Base-by-base conservation (phyloP, 768 basidiomycete species). In the button mushroom (Agaricus bisporus) region DNA sequence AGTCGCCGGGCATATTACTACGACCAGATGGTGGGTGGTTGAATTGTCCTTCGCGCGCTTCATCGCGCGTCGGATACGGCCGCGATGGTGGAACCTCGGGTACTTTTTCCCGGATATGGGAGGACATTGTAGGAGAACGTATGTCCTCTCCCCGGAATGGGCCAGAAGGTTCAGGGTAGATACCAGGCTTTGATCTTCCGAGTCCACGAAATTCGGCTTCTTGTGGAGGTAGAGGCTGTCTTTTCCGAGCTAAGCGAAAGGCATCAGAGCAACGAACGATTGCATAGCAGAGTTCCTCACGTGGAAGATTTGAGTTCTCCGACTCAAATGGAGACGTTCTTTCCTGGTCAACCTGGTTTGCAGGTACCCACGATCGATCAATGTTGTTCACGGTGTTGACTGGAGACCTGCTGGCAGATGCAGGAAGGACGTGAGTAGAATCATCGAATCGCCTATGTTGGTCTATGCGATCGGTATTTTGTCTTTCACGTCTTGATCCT, bases 151-250 rank as follows among this genome's bases (percentile, higher is more conserved):
- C 42, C 12, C 26, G 12, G n/a, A 46, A 47, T 18, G 48, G 53
- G 25, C 12, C n/a, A 29, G 17, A 8, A 12, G 39, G 7, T 35
- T 54, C 53, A 15, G 47, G 14, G 12, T 54, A 48, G 2, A 35
- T 32, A n/a, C 12, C 46, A 36, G 53, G 20, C 12, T 43, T 54
- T 8, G 32, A n/a, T 11, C 32, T 54, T 17, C 32, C 53, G 32
- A 41, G 18, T 12, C 41, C 53, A 2, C 53, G 38, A 20, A 48
- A 54, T 28, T 54, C 53, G 4, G 38, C 43, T 3, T 54, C 53
- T 42, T 54, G 53, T 1, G 53, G 53, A 7, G 53, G 53, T 12
- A 54, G 32, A 10, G 53, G 53, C 12, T 41, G 46, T 42, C 53
- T 39, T 18, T 54, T 54, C 5, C 53, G 53, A 1, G 47, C 53